A percentile compares a stretch with the other conserved stretches of the same genome.
phyloP scores from a whole-genome alignment of 352 stramenopile species.

The Phytophthora ohioensis region DNA sequence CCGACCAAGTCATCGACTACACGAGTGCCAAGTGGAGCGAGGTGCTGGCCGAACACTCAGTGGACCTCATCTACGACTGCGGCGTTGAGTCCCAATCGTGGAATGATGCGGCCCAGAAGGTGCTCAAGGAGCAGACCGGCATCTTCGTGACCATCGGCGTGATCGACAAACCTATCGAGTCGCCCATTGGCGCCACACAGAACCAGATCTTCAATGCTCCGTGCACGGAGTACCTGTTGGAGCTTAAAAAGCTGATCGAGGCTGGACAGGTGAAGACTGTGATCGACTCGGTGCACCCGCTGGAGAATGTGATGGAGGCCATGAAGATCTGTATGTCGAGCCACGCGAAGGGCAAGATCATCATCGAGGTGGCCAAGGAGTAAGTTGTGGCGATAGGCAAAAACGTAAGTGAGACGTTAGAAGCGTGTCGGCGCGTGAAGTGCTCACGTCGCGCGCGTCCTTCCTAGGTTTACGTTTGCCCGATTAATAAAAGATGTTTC shows the following conservation, averaged over 20 bases:
- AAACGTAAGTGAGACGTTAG: too few relatives aligned
- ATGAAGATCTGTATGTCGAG: slow-evolving; percentile 59
- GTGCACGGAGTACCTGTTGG: slow-evolving; percentile 30
- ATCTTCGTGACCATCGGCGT: slow-evolving; percentile 61
- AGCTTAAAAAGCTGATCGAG: slow-evolving; percentile 50
- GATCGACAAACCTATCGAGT: slow-evolving; percentile 57
- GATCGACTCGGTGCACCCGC: slow-evolving; percentile 58
- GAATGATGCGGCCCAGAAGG: slow-evolving; percentile 44
- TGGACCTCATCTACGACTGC: slow-evolving; percentile 48
- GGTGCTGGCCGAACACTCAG: slow-evolving; percentile 37
- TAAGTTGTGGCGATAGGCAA: not conserved
- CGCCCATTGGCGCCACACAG: slow-evolving; percentile 55
- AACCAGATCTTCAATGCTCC: slow-evolving; percentile 34
- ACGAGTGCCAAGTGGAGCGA: slow-evolving; percentile 54
- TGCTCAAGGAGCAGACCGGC: slow-evolving; percentile 46
- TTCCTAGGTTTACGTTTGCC: too few relatives aligned
- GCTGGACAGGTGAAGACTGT: slow-evolving; percentile 45
- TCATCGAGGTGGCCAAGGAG: slow-evolving; percentile 57
- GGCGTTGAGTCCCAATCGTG: slow-evolving; percentile 25
- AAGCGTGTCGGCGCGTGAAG: too few relatives aligned
- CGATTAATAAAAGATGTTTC: too few relatives aligned
- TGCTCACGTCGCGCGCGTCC: too few relatives aligned
- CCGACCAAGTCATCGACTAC: slow-evolving; percentile 66
- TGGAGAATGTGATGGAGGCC: slow-evolving; percentile 63
- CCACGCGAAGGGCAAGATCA: slow-evolving; percentile 72